Evolutionary conservation across 257 asterid species (phyloP), one percentile per base, ranked within the genome.

Genomic region (Solanum bukasovii): DNA sequence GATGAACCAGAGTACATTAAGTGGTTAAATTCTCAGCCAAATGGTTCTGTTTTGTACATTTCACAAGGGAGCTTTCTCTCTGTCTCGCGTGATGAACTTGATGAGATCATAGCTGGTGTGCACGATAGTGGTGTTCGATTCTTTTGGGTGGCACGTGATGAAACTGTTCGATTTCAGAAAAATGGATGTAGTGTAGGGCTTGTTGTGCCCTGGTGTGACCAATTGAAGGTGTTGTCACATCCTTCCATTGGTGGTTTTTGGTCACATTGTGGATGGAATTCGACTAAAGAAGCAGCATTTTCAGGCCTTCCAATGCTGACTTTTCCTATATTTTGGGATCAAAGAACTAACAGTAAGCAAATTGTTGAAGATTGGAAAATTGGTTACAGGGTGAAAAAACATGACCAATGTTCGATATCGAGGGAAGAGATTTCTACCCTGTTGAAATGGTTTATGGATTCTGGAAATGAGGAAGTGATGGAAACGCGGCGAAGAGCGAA

Each of bases 231-330:
- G 29, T 88, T 94, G 6, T 77, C 87, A 29, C 98, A 94, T 74
- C 88, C 93, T 40, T 91, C 93, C 0, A 87, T 94, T 0, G 98
- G 98, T 1, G 97, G 98, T 0, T 95, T 93, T 81, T 92, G 92
- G 92, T 87, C 95, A 18, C 98, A 96, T 10, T 94, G 98, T 29
- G 98, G 98, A 35, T 96, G 98, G 96, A 96, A 94, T 88, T 95
- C 96, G 18, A 93, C 96, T 0, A 92, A 88, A 34, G 98, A 96
- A 78, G 92, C 93, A 0, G 18, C 86, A 14, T 59, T 91, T 4
- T 86, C 93, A 0, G 98, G 98, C 0, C 89, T 92, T 81, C 98
- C 98, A 0, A 3, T 94, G 92, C 93, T 94, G 4, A 31, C 91
- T 9, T 89, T 89, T 14, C 98, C 98, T 0, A 89, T 93, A 1